Base-by-base conservation (phyloP, 1,284 basidiomycete species). In the Cystobasidium slooffiae region DNA sequence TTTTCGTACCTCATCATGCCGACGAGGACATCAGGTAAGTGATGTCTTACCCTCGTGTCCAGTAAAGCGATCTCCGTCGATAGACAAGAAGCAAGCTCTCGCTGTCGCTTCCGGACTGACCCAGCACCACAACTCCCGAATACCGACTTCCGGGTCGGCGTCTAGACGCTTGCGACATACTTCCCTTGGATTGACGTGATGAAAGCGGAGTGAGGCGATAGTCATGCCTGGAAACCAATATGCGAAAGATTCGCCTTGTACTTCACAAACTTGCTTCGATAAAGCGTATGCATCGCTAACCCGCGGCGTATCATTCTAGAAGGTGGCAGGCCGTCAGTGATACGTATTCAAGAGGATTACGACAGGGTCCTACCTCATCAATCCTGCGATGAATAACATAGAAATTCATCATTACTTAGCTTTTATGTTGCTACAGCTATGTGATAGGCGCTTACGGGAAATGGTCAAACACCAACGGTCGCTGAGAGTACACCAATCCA, bases 401-500 rank as follows among this genome's bases (percentile, higher is more conserved):
- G 41, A 6, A n/a, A 16, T 10, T 44, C 16, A 62, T 3, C 46
- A 31, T 20, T n/a, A 20, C 12, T 24, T 16, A 37, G 53, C 22
- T 56, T 47, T n/a, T 39, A 1, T n/a, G 59, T 8, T 49, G 44
- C 6, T 61, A 14, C 39, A 37, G 7, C 8, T 24, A 31, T 31
- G 31, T 5, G 31, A 6, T 24, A 39, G 5, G 9, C 3, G 16
- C 76, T 76, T 61, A 83, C 87, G 81, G 84, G 91, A 43, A 86
- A 83, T 80, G 88, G 83, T 62, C 84, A 83, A 41, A 88, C 79
- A 69, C 70, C 69, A 73, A 47, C 9, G 62, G 70, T 41, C 62
- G 39, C 31, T 24, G 20, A 0, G 79, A 80, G 72, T 63, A 81
- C 80, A 61, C 75, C 75, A 82, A 76, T 0, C 82, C 81, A 9